Conservation (phyloP, 352 stramenopile genomes). For the Pythium monospermum region DNA sequence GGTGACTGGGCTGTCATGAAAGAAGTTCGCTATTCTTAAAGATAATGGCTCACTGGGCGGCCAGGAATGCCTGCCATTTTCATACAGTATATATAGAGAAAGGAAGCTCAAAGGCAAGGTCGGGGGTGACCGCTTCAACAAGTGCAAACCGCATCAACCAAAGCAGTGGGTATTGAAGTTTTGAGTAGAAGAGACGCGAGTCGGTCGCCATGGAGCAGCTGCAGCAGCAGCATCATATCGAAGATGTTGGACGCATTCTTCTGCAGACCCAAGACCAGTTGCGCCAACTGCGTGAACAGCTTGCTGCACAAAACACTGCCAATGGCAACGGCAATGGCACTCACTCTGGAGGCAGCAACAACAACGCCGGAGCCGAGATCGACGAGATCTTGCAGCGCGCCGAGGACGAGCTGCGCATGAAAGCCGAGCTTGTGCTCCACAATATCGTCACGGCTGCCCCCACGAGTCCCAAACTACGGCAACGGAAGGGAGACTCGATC, state of each 20-base stretch:
- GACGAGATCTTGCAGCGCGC: constrained; percentile 69
- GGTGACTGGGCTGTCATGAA: too few relatives aligned
- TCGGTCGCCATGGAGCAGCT: constrained; percentile 71
- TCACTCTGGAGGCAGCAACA: constrained; percentile 1
- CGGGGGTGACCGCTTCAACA: too few relatives aligned
- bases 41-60: too few relatives aligned
- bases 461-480: constrained; percentile 18
- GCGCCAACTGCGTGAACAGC: constrained; percentile 64
- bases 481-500: constrained; percentile 10
- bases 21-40: constrained; percentile 6
- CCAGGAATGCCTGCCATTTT: too few relatives aligned
- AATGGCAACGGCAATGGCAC: constrained; percentile 16
- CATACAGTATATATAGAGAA: constrained; percentile 8
- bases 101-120: background rate
- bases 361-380: constrained; percentile 37
- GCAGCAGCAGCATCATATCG: constrained; percentile 74
- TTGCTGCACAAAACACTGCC: constrained; percentile 23
- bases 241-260: constrained; percentile 77
- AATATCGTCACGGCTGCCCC: constrained; percentile 47
- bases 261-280: constrained; percentile 81
- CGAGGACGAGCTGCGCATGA: constrained; percentile 64
- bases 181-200: too few relatives aligned
- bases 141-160: too few relatives aligned
- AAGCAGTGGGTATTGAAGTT: too few relatives aligned
- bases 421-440: constrained; percentile 74